Evolutionary conservation across 1,284 basidiomycete species (phyloP).

Genomic region (Tilletia caries): DNA sequence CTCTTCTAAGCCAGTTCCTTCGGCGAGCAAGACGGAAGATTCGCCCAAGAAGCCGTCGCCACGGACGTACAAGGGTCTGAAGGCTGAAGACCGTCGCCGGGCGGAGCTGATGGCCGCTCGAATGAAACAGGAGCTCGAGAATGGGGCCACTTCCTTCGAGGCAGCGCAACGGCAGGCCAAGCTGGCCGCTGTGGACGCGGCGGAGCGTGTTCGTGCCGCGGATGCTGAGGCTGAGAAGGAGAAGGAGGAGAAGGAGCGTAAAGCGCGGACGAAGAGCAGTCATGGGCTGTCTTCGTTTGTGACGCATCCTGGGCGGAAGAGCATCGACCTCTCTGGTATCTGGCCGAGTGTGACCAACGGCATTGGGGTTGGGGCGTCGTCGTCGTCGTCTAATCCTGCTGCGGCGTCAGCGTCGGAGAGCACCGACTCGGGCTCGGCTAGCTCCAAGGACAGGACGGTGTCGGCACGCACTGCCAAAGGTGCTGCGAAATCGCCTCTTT

Average conservation of each 20-base stretch:
- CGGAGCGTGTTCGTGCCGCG: background rate
- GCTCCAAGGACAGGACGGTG: too few relatives aligned
- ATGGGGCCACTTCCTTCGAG: background rate
- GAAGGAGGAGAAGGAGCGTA: conserved; percentile 10
- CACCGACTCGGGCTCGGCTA: too few relatives aligned
- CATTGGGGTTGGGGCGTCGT: background rate
- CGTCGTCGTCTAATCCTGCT: background rate
- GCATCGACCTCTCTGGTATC: conserved; percentile 3
- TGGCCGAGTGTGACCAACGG: background rate
- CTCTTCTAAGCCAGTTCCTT: background rate
- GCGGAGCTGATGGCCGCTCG: conserved; percentile 4
- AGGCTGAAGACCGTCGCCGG: conserved; percentile 6
- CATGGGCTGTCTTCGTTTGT: conserved; percentile 7
- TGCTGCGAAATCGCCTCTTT: too few relatives aligned
- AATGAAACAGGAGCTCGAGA: background rate
- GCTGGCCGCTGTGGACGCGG: background rate
- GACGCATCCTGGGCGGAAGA: background rate
- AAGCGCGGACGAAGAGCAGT: background rate
- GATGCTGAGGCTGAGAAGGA: conserved; percentile 4
- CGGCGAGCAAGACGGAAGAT: background rate
- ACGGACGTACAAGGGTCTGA: background rate
- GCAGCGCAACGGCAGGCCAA: background rate
- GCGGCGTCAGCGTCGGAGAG: background rate
- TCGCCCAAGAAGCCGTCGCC: background rate
- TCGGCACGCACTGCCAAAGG: too few relatives aligned